Base-by-base conservation (phyloP, 495 filamentous ascomycete species). In the Pyrenula aspistea region DNA sequence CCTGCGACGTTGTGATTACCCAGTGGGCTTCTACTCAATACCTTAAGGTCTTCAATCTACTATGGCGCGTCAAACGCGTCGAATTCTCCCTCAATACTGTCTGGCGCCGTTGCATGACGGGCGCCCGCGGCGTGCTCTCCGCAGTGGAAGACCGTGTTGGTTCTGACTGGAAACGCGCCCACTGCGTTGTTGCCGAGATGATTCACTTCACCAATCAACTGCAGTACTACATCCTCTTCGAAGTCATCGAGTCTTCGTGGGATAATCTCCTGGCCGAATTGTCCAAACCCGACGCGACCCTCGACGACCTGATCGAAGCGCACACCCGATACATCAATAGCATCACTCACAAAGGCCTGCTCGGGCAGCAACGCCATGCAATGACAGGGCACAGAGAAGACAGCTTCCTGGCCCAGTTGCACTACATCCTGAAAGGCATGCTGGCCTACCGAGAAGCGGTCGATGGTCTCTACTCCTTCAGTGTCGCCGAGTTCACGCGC, bases 41-140 rank as follows among this genome's bases (percentile, higher is more conserved):
- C 68, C 84, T 99, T 59, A 96, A 96, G 64, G 88, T 97, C 24
- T 99, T 99, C 82, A 99, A 99, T 68, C 96, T 99, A 69, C 83
- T 99, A 2, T 99, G 94, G 94, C 88, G 94, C 55, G 84, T 97
- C 62, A 99, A 99, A 69, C 85, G 94, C 51, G 92, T 99, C 53
- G 94, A 97, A 66, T 99, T 97, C 67, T 89, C 87, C 0, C 79
- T 99, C 0, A 79, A 81, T 20, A 89, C 86, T 47, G 91, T 88
- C 48, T 99, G 94, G 94, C 83, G 91, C 53, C 89, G 91, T 58
- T 94, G 86, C 71, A 97, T 96, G 86, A 97, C 94, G 0, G 94
- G 94, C 56, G 84, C 93, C 21, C 76, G 94, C 57, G 91, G 92
- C 22, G 90, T 97, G 0, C 83, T 99, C n/a, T 84, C 84, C 51